A percentile compares a stretch with the other conserved stretches of the same genome.
Conservation (phyloP, 2,329 filamentous ascomycete genomes). For the Botryotinia calthae region DNA sequence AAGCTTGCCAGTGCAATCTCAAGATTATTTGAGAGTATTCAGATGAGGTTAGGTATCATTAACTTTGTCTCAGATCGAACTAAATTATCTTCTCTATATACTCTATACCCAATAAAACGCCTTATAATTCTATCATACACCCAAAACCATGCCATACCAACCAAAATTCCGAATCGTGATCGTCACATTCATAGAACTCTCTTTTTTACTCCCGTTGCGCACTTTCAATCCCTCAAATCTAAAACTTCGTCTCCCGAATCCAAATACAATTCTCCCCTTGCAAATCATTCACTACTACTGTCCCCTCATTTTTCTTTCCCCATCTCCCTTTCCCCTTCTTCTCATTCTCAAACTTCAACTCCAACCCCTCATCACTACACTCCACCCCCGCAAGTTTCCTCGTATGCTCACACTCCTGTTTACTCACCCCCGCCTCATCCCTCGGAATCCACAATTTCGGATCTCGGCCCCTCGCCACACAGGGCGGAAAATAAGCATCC, state of each 20-base stretch:
- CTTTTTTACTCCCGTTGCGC: neutral
- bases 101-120: no score
- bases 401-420: slow-evolving; percentile 55
- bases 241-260: slow-evolving; percentile 9
- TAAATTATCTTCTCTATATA: neutral
- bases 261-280: slow-evolving; percentile 24
- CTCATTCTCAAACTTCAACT: slow-evolving; percentile 45
- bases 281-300: slow-evolving; percentile 23
- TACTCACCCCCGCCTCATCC: slow-evolving; percentile 54
- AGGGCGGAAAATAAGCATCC: slow-evolving; percentile 59
- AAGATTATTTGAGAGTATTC: neutral
- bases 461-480: slow-evolving; percentile 48
- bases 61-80: no score
- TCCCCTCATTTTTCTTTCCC: slow-evolving; percentile 30
- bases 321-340: slow-evolving; percentile 53
- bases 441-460: slow-evolving; percentile 61
- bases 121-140: neutral
- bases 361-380: slow-evolving; percentile 59
- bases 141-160: neutral
- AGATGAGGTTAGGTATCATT: neutral
- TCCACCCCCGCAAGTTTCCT: slow-evolving; percentile 52
- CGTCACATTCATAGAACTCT: neutral
- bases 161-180: neutral
- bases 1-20: neutral
- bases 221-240: neutral